Conservation (phyloP, 2,329 filamentous ascomycete species). For the Camptophora hylomeconis region DNA sequence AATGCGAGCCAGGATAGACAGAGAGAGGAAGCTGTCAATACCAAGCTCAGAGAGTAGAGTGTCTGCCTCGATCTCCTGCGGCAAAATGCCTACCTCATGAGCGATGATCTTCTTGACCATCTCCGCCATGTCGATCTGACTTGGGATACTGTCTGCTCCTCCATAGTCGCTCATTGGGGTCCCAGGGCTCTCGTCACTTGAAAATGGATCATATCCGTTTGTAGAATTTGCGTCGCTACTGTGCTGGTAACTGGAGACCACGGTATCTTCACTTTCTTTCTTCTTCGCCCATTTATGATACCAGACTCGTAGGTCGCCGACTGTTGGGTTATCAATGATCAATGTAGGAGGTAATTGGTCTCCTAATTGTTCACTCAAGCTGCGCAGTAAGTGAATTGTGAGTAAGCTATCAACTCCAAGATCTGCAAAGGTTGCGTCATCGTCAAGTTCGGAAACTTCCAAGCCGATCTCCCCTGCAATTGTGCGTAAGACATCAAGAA, state of each 20-base stretch:
- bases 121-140: slow-evolving; percentile 22
- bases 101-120: slow-evolving; percentile 25
- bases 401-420: slow-evolving; percentile 48
- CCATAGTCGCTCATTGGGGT: no score
- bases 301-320: slow-evolving; percentile 33
- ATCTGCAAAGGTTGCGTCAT: slow-evolving; percentile 45
- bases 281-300: neutral
- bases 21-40: slow-evolving; percentile 30
- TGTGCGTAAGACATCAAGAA: no score
- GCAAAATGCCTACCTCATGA: slow-evolving; percentile 27
- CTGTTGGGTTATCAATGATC: slow-evolving; percentile 44
- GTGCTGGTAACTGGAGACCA: neutral
- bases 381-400: slow-evolving; percentile 45
- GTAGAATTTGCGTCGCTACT: slow-evolving; percentile 16
- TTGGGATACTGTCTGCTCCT: no score
- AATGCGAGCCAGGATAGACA: slow-evolving; percentile 27
- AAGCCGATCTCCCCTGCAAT: slow-evolving; percentile 37
- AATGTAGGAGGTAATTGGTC: slow-evolving; percentile 44
- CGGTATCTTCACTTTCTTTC: neutral
- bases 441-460: slow-evolving; percentile 42
- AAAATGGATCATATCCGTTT: slow-evolving; percentile 10
- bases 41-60: slow-evolving; percentile 27
- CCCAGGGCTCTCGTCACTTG: slow-evolving; percentile 7
- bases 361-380: slow-evolving; percentile 46
- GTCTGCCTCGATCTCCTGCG: slow-evolving; percentile 22